Base-by-base conservation (phyloP, 192 early-diverging fungal genomes). In the Podochytrium sp. region DNA sequence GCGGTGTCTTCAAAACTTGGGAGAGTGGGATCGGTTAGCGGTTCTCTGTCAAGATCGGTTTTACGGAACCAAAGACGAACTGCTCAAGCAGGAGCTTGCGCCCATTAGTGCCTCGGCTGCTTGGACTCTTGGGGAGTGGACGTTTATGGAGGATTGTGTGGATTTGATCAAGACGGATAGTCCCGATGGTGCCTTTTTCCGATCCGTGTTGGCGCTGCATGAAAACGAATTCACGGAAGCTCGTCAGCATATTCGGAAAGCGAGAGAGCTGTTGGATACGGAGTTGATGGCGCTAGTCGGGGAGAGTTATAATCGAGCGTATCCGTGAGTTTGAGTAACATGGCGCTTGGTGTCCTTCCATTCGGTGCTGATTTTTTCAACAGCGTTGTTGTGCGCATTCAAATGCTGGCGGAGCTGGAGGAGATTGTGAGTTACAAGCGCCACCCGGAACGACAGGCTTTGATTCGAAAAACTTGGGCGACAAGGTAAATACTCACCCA, bases 291-390 rank as follows among this genome's bases (percentile, higher is more conserved):
- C 94, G 5, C 76, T 93, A 33, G 79, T 95, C 0, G 85, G 89
- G 1, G 95, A 96, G 76, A 93, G 92, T 37, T 96, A 96, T 64
- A 91, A 88, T 71, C 89, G 94, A 47, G 90, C 92, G 0, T 96
- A 96, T 64, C 71, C 53, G 71, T 76, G 39, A 52, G 70, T 55
- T 49, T 7, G 47, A 38, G 14, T 29, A 58, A 58, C 1, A 2
- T 20, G 18, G n/a, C n/a, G n/a, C n/a, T n/a, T n/a, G n/a, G 32
- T 34, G 1, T 33, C 5, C 30, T 68, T 77, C 39, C 59, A 20
- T 34, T 35, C n/a, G 32, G 29, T 34, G 39, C 33, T 78, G 20
- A 55, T 25, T 81, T 83, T 40, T 83, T 82, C 0, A 94, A 93
- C 20, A 86, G 23, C 87, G 92, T 69, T 84, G 92, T 37, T 76